A percentile compares a stretch with the other conserved stretches of the same genome.
These are phyloP conservation scores for Schizosaccharomyces osmophilus DNA, from an alignment of 805 yeast genomes.

Conservation along the genomic window DNA sequence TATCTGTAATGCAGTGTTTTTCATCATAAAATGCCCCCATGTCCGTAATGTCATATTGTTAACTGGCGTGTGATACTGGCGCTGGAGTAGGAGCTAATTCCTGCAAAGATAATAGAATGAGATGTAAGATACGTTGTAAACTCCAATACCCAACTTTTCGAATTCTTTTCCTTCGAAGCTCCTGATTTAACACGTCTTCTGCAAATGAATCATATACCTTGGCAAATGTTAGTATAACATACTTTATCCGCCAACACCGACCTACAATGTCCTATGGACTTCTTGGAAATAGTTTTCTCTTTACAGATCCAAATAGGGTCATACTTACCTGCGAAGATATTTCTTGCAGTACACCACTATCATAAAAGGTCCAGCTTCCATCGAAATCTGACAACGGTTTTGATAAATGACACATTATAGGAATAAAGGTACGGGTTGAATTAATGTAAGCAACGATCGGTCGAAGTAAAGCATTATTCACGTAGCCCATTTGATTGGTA, in stretches of 20 bases:
- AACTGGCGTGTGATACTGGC: neutral
- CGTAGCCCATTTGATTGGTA: slow-evolving; percentile 66
- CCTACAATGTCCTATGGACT: neutral
- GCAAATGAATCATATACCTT: slow-evolving; percentile 83
- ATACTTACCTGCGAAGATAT: slow-evolving; percentile 20
- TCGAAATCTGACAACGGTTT: slow-evolving; percentile 65
- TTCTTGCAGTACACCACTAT: slow-evolving; percentile 74
- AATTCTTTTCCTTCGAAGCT: slow-evolving; percentile 43
- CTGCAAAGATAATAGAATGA: slow-evolving; percentile 28
- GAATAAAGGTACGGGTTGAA: slow-evolving; percentile 69
- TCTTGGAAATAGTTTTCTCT: neutral
- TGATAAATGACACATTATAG: slow-evolving; percentile 57
- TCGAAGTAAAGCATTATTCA: slow-evolving; percentile 72
- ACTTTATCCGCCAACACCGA: neutral
- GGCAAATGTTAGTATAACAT: slow-evolving; percentile 13
- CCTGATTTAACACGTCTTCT: slow-evolving; percentile 69
- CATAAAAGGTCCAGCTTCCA: slow-evolving; percentile 92
- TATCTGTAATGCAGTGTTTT: too few species aligned
- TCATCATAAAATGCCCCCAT: too few species aligned
- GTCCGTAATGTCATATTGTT: too few species aligned
- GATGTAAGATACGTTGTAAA: slow-evolving; percentile 56
- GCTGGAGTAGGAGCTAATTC: neutral
- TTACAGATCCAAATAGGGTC: neutral
- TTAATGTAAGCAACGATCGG: slow-evolving; percentile 93
- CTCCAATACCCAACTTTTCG: slow-evolving; percentile 85